Evolutionary conservation across 805 yeast genomes (phyloP).

Genomic region (Cyberlindnera meyerae): DNA sequence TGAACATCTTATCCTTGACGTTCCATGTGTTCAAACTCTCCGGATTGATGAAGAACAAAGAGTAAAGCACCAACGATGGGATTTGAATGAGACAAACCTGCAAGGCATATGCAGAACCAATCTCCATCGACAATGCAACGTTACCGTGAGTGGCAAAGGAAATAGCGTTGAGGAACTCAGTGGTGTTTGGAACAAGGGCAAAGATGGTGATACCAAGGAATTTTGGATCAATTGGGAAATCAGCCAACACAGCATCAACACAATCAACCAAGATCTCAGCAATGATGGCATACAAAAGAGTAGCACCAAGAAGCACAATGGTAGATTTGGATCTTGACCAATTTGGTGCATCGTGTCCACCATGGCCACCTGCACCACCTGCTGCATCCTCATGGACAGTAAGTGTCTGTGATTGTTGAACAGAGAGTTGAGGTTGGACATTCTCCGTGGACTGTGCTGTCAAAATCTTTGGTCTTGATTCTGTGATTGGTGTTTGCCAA

Average conservation of each 20-base stretch:
- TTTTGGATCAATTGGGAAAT: constrained; percentile 83
- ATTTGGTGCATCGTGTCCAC: constrained; percentile 95
- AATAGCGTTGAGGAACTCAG: constrained; percentile 94
- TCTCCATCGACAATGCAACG: constrained; percentile 94
- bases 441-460: constrained; percentile 13
- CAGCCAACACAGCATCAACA: constrained; percentile 78
- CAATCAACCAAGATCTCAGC: constrained; percentile 93
- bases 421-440: constrained; percentile 8
- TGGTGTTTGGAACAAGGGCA: constrained; percentile 94
- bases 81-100: constrained; percentile 93
- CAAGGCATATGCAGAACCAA: constrained; percentile 94
- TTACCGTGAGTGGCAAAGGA: constrained; percentile 95
- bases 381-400: constrained; percentile 2
- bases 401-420: constrained; percentile 4
- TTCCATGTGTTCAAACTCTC: constrained; percentile 24
- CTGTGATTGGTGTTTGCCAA: constrained; percentile 68
- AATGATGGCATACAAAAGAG: constrained; percentile 82
- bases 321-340: constrained; percentile 89
- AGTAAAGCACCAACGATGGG: constrained; percentile 80
- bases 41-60: constrained; percentile 46
- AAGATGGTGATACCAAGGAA: constrained; percentile 90
- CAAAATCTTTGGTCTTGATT: constrained; percentile 21
- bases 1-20: constrained; percentile 49
- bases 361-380: constrained; percentile 13
- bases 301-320: constrained; percentile 75